Evolutionary conservation across 345 rosid genomes (phyloP).

Genomic region (Raphanus raphanistrum): DNA sequence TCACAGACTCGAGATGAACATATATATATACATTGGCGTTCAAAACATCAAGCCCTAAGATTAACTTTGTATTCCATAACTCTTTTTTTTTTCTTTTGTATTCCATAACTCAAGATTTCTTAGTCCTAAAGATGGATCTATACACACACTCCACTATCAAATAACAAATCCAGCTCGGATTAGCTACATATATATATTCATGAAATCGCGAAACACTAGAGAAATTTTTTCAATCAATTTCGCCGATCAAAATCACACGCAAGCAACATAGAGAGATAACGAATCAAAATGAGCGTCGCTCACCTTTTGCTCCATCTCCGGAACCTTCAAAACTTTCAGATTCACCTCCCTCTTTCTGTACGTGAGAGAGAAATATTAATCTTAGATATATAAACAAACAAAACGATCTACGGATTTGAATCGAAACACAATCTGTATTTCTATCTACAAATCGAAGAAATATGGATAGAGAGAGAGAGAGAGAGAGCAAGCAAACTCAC

Average conservation of each 20-base stretch:
- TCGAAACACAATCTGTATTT: neutral
- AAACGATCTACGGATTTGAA: slow-evolving; percentile 15
- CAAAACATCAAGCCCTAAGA: neutral
- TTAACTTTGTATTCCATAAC: too few relatives aligned
- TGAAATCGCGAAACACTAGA: neutral
- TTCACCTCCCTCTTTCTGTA: slow-evolving; percentile 96
- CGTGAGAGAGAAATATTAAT: too few relatives aligned
- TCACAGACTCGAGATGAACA: neutral
- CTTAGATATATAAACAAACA: neutral
- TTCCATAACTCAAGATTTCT: neutral
- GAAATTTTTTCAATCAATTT: neutral
- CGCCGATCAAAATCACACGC: neutral
- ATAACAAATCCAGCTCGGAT: slow-evolving; percentile 26
- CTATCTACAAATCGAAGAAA: slow-evolving; percentile 16
- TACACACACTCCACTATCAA: neutral
- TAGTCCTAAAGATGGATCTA: neutral
- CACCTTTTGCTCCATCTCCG: slow-evolving; percentile 98
- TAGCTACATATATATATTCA: neutral
- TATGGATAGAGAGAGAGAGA: neutral
- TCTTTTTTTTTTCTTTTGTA: too few relatives aligned
- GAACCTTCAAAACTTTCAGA: slow-evolving; percentile 95
- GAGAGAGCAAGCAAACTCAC: slow-evolving; percentile 43
- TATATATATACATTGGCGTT: neutral
- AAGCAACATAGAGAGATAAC: neutral
- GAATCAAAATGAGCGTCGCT: slow-evolving; percentile 31